Conservation (phyloP, 306 rosid genomes). For the Geum urbanum region DNA sequence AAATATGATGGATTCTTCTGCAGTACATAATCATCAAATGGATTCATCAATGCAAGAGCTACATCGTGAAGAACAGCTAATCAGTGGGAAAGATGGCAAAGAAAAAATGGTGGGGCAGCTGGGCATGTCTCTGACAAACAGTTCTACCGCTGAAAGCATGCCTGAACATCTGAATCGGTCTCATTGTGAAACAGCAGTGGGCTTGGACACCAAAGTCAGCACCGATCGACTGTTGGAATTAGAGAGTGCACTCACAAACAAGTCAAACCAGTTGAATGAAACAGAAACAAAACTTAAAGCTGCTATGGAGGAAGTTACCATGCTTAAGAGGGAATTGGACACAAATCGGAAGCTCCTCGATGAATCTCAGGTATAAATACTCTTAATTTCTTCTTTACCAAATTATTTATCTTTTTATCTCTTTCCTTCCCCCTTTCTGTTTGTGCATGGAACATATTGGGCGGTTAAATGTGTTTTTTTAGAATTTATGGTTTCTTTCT, state of each 20-base stretch:
- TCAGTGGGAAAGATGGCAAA: conserved; percentile 52
- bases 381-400: not conserved
- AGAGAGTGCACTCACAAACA: conserved; percentile 57
- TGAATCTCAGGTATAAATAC: conserved; percentile 80
- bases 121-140: conserved; percentile 80
- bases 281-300: conserved; percentile 61
- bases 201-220: conserved; percentile 51
- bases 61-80: conserved; percentile 57
- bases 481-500: not conserved
- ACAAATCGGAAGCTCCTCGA: conserved; percentile 75
- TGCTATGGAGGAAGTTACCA: conserved; percentile 62
- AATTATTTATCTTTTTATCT: not conserved
- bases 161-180: conserved; percentile 52
- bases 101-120: conserved; percentile 58
- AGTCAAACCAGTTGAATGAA: conserved; percentile 59
- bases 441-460: conserved; percentile 1
- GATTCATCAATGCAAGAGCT: conserved; percentile 91
- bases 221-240: conserved; percentile 56
- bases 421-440: not conserved
- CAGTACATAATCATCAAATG: conserved; percentile 57
- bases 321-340: conserved; percentile 69
- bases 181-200: conserved; percentile 46
- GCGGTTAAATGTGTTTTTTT: not conserved
- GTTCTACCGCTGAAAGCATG: conserved; percentile 97
- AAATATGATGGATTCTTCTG: conserved; percentile 91